Evolutionary conservation across 441 rosid genomes (phyloP).

Genomic region (Syzygium malaccense): DNA sequence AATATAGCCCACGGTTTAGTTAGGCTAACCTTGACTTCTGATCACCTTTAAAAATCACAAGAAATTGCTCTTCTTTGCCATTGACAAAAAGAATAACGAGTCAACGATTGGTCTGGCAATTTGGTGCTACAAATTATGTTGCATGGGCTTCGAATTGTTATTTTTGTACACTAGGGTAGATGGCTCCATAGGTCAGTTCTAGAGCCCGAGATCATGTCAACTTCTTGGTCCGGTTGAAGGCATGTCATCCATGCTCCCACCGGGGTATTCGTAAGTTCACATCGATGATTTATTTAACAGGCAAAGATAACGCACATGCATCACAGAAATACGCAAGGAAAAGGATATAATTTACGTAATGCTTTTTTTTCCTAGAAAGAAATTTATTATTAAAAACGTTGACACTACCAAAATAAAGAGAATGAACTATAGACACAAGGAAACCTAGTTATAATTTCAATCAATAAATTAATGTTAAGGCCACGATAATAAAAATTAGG

Average conservation of each 20-base stretch:
- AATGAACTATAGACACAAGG: neutral
- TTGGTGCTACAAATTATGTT: neutral
- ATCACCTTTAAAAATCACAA: neutral
- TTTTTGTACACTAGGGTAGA: neutral
- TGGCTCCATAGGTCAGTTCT: neutral
- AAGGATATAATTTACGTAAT: neutral
- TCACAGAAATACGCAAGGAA: neutral
- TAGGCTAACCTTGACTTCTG: neutral
- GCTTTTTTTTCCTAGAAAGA: neutral
- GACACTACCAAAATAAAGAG: neutral
- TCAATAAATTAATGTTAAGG: no score
- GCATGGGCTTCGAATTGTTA: neutral
- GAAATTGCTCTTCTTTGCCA: neutral
- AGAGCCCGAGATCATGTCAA: neutral
- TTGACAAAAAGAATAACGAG: neutral
- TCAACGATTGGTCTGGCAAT: neutral
- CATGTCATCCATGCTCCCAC: neutral
- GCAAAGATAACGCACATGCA: neutral
- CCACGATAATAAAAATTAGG: no score
- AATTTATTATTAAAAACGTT: neutral
- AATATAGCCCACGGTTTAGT: neutral
- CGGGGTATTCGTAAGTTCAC: neutral
- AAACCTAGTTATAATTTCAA: neutral
- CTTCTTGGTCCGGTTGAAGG: neutral
- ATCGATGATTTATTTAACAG: neutral